These are phyloP conservation scores for Zymoseptoria tritici DNA, from an alignment of 2,329 filamentous ascomycete genomes.

Conservation along the genomic window DNA sequence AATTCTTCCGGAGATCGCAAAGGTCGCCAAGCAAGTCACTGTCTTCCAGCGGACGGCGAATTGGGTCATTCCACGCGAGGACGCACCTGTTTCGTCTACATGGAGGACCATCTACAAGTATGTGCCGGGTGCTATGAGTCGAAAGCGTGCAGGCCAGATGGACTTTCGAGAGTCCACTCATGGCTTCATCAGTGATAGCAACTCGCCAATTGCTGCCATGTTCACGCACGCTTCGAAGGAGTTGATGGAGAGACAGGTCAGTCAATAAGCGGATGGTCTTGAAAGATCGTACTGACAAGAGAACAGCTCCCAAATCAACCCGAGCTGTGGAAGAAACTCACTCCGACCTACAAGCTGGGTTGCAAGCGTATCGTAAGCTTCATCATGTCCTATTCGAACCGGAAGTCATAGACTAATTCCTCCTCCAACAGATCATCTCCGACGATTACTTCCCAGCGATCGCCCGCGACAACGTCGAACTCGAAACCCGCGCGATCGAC, in stretches of 20 bases:
- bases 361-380: slow-evolving; percentile 42
- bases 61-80: slow-evolving; percentile 50
- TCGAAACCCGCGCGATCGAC: slow-evolving; percentile 46
- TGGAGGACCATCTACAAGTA: slow-evolving; percentile 42
- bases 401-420: not conserved
- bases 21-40: slow-evolving; percentile 42
- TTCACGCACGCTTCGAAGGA: slow-evolving; percentile 31
- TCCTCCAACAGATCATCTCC: slow-evolving; percentile 33
- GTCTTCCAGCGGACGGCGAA: slow-evolving; percentile 54
- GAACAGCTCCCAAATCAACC: slow-evolving; percentile 40
- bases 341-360: slow-evolving; percentile 47
- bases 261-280: not conserved
- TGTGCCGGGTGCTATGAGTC: slow-evolving; percentile 44
- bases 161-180: slow-evolving; percentile 47
- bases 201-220: slow-evolving; percentile 35
- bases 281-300: not conserved
- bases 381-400: not conserved
- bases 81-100: slow-evolving; percentile 39
- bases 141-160: slow-evolving; percentile 47
- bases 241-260: slow-evolving; percentile 34
- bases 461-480: slow-evolving; percentile 38
- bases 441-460: slow-evolving; percentile 52
- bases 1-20: slow-evolving; percentile 51
- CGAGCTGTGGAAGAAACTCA: slow-evolving; percentile 47
- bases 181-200: slow-evolving; percentile 37